Base-by-base conservation (phyloP, 2,329 filamentous ascomycete genomes). In the Xylariomycetidae sp. region DNA sequence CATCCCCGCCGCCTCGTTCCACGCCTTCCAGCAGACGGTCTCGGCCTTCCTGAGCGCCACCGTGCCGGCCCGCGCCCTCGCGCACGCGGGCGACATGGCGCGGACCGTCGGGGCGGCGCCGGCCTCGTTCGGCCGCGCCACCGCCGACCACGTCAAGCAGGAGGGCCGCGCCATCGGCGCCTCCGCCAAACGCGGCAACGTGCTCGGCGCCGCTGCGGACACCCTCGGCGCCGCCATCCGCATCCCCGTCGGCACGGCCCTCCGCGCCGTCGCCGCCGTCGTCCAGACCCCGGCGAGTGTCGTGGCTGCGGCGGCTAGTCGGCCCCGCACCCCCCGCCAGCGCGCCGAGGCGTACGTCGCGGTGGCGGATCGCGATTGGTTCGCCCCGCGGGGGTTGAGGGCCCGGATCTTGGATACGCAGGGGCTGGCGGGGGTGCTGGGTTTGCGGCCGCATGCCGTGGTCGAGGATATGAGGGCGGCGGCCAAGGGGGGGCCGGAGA, bases 1-100 rank as follows among this genome's bases (percentile, higher is more conserved):
- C 24, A 48, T 58, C 17, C 42, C 53, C 0, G 10, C 14, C 2
- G 40, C 45, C 2, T 37, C 44, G 0, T 58, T 53, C 48, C 19
- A 26, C 2, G 43, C 44, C 5, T 58, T 59, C 40, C 40, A 57
- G 2, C 19, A 38, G 14, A 67, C 66, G 6, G 46, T 67, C 2
- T 70, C 66, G 0, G 66, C 63, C 2, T 70, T 70, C 36, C 55
- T 70, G 6, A 56, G 59, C 0, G 65, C 66, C 31, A 65, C 58
- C 14, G 62, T 69, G 0, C 61, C 63, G 0, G 60, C 64, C 31
- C 58, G 63, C 3, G 65, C 66, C 6, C 35, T 68, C 14, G 56
- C 54, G 19, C 65, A 43, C 32, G 37, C 19, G 5, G 13, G 10
- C 1, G 40, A 43, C 34, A 32, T 43, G 5, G 40, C 34, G 10